phyloP scores from a whole-genome alignment of 768 basidiomycete genomes.

The Amanita pallidorosea region DNA sequence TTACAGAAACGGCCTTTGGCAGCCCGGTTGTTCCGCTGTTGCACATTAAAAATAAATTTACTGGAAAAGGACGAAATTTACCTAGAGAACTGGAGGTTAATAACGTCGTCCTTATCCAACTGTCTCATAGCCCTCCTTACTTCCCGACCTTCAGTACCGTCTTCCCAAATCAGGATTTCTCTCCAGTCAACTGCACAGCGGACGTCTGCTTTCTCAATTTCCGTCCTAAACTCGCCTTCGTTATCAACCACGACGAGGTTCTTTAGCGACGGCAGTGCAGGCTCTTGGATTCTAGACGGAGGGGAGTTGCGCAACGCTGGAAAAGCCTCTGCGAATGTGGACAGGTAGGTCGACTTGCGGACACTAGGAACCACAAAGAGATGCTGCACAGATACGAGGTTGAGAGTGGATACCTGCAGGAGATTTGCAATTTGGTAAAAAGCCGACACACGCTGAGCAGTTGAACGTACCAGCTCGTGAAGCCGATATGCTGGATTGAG shows the following conservation, averaged over 20 bases:
- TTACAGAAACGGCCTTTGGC: constrained; percentile 77
- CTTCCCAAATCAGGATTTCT: constrained; percentile 61
- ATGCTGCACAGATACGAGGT: constrained; percentile 55
- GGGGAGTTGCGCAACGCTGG: constrained; percentile 39
- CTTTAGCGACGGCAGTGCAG: constrained; percentile 47
- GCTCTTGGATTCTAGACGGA: constrained; percentile 48
- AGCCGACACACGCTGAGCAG: neutral
- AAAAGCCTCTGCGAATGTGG: constrained; percentile 45
- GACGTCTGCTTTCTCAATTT: constrained; percentile 30
- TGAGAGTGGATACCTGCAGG: constrained; percentile 47
- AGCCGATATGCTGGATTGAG: constrained; percentile 74
- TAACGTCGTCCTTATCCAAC: constrained; percentile 53
- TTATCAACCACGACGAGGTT: constrained; percentile 65
- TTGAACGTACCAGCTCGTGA: constrained; percentile 53
- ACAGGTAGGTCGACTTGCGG: constrained; percentile 53
- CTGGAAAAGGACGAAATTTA: constrained; percentile 14
- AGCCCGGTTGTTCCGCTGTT: constrained; percentile 68
- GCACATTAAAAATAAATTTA: neutral
- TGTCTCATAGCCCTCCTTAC: constrained; percentile 31
- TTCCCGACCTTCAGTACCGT: constrained; percentile 33
- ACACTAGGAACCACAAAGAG: constrained; percentile 65
- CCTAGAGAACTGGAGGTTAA: constrained; percentile 85
- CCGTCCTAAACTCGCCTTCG: constrained; percentile 22
- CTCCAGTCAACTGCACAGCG: constrained; percentile 57
- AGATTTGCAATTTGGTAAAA: neutral